Base-by-base conservation (phyloP, 139 green algal genomes). In the Nannochloris sp. region DNA sequence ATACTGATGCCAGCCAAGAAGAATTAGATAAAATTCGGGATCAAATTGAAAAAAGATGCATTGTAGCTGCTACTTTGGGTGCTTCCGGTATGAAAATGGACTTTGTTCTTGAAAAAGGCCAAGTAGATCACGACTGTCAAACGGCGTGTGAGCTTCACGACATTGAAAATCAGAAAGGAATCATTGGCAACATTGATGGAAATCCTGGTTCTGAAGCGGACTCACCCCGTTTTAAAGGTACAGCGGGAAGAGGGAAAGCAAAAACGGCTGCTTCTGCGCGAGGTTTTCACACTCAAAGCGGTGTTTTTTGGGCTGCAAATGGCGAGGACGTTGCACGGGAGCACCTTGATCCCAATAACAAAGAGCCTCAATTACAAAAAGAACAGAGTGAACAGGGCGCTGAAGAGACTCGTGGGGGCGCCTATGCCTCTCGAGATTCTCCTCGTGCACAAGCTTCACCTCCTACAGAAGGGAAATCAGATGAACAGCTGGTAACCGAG, bases 251-350 rank as follows among this genome's bases (percentile, higher is more conserved):
- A 24, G 54, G 37, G 47, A 14, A 7, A 15, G 4, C 66, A 23
- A 25, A 24, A 23, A 19, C 37, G 9, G 9, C 37, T 45, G 9
- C 37, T 45, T 45, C 37, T 19, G 31, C 38, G 2, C 37, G 56
- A 30, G 56, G 39, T 36, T 67, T 51, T 31, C 9, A 30, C 56
- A 68, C 66, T 9, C 27, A 48, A 33, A 15, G 24, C 4, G 15
- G 10, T 9, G 48, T 9, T 23, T 19, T n/a, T 8, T 33, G 36
- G 2, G 6, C n/a, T 30, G 3, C 54, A 72, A 51, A 73, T 33
- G 66, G 66, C 9, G 66, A 73, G 39, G 66, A 73, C 12, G 39
- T 67, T 29, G 66, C 66, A 1, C 56, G 66, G 9, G 54, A 73
- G 55, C 55, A 73, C 39, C 15, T 72, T 47, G 30, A 68, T 32